Conservation (phyloP, 164 flowering plant species). For the Vitis labrusca region DNA sequence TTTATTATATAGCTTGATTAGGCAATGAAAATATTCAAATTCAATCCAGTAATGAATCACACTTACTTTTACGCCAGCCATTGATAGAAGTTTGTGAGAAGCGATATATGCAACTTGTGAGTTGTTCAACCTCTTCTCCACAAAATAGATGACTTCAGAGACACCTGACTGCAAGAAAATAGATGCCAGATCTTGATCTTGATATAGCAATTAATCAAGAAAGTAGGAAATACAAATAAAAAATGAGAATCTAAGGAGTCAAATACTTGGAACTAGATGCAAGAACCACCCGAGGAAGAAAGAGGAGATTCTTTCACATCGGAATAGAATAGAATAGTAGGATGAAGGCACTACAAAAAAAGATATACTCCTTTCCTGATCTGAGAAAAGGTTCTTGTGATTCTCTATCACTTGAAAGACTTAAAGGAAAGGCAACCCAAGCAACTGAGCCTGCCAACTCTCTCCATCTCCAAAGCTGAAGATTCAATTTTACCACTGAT, state of each 20-base stretch:
- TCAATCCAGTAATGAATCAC: not conserved
- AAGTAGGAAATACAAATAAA: not conserved
- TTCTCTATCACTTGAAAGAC: too few species aligned
- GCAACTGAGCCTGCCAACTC: too few species aligned
- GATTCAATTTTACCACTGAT: too few species aligned
- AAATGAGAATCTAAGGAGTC: not conserved
- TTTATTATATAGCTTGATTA: too few species aligned
- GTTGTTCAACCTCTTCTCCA: conserved; percentile 68
- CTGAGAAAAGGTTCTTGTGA: too few species aligned
- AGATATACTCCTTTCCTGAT: too few species aligned
- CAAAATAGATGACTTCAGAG: conserved; percentile 80
- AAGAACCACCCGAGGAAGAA: not conserved
- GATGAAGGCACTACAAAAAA: too few species aligned
- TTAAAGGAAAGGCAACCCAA: too few species aligned
- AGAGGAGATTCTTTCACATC: not conserved
- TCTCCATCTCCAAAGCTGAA: too few species aligned
- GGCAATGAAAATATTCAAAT: too few species aligned
- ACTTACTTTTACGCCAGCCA: conserved; percentile 87
- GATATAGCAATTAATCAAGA: not conserved
- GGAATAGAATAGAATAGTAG: too few species aligned
- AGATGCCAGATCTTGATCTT: not conserved
- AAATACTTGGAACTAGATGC: too few species aligned
- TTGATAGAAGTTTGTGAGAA: conserved; percentile 71
- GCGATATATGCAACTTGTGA: conserved; percentile 67
- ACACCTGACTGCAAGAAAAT: conserved; percentile 75